Evolutionary conservation across 805 yeast genomes (phyloP), one percentile per base, ranked within the genome.

Genomic region (Ogataea paradorogensis): DNA sequence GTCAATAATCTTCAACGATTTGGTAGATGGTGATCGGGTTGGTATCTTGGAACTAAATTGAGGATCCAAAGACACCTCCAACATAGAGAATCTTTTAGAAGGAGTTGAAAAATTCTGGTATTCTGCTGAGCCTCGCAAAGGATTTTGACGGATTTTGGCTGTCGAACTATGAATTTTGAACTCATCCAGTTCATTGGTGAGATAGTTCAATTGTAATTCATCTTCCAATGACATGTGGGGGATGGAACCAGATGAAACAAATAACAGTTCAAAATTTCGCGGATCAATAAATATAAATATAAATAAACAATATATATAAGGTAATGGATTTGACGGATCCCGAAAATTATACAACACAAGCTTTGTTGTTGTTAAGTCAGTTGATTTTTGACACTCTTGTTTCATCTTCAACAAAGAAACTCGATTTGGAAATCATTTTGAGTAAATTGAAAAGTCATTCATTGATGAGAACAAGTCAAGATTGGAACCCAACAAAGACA

Each of bases 301-400:
- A 27, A 26, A 24, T 28, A 30, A 27, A 14, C 10, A 9, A 11
- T 5, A 29, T 28, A 27, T 30, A 30, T 23, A 27, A 25, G 14
- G 9, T 15, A n/a, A 18, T 18, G 20, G 35, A 39, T 24, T 18
- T 39, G 16, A 45, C 50, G 9, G 32, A 43, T 11, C 50, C 62
- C 8, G 35, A 38, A 3, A 30, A 37, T 3, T 60, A 59, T 46
- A 51, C 63, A 1, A 56, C 60, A 3, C 61, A 59, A 43, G 45
- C 57, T 10, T 47, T 56, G 22, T 51, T 63, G 22, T 53, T 63
- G 9, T 46, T 62, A 3, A 50, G 58, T n/a, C 67, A 63, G 42
- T 37, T 50, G 16, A 41, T 61, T 5, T 52, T 57, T 30, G 63
- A 50, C 6, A 29, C 43, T 9, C 20, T 49, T 14, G 44, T 24